phyloP scores from a whole-genome alignment of 2,329 filamentous ascomycete species.

The Colletotrichum sublineola region DNA sequence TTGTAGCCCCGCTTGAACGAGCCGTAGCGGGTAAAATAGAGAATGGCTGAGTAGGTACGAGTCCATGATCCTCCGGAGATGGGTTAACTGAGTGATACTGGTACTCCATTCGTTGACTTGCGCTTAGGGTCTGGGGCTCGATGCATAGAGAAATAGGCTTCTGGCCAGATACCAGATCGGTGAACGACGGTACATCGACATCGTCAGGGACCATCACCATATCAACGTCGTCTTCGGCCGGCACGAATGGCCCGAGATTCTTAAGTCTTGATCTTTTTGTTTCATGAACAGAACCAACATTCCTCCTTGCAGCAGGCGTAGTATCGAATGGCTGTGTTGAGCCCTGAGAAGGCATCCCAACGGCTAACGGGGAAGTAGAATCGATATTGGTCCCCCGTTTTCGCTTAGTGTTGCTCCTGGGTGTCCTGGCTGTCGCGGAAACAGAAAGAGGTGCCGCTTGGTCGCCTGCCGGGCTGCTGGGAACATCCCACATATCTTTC shows the following conservation, averaged over 20 bases:
- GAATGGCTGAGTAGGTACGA: constrained; percentile 32
- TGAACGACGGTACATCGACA: constrained; percentile 25
- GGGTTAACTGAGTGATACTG: constrained; percentile 51
- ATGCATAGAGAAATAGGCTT: constrained; percentile 50
- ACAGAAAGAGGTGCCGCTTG: constrained; percentile 43
- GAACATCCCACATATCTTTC: constrained; percentile 59
- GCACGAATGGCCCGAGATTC: background rate
- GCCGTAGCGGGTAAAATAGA: constrained; percentile 26
- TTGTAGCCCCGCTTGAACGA: constrained; percentile 50
- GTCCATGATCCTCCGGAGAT: constrained; percentile 41
- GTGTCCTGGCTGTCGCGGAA: constrained; percentile 8
- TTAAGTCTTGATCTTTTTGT: constrained; percentile 13
- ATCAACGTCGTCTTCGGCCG: constrained; percentile 44
- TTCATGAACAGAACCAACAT: background rate
- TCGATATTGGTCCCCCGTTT: constrained; percentile 32
- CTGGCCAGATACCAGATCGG: constrained; percentile 32
- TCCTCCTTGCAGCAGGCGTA: constrained; percentile 19
- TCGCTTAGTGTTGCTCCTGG: constrained; percentile 28
- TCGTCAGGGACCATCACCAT: constrained; percentile 42
- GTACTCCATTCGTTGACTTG: constrained; percentile 56
- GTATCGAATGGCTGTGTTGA: constrained; percentile 34
- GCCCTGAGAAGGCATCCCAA: constrained; percentile 26
- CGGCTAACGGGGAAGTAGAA: constrained; percentile 17
- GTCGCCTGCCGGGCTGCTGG: constrained; percentile 53
- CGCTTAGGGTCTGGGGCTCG: constrained; percentile 51